Base-by-base conservation (phyloP, 805 yeast genomes). In the Metschnikowia hibisci region DNA sequence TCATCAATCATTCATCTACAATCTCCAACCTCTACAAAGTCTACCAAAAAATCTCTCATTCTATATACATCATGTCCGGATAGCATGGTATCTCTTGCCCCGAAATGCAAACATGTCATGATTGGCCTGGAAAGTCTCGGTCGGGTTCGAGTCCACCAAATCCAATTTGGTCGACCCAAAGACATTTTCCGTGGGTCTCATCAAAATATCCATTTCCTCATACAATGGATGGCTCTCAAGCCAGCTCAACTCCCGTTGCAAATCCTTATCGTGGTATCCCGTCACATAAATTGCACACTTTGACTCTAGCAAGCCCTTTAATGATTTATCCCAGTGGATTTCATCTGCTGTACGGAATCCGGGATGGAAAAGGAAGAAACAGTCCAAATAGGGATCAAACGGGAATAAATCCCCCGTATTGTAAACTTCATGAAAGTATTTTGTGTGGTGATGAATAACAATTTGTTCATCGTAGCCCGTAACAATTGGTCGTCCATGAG, bases 341-440 rank as follows among this genome's bases (percentile, higher is more conserved):
- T 78, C 74, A 57, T 87, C 96, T 11, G 87, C 85, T 6, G 93
- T 84, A 14, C 87, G 82, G 58, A 89, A 78, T 32, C 96, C 96
- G 3, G 99, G 98, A 63, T 91, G 98, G 84, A 91, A 93, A 41
- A 87, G 74, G 77, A 88, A 89, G 66, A 93, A 93, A 22, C 81
- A 80, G 62, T 93, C 99, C 61, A 87, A 76, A 64, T 91, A 93
- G 34, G 99, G 99, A 63, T 93, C 99, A 63, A 90, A 93, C 4
- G 99, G 99, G 81, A 88, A 87, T 63, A 93, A 87, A 66, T 91
- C 97, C 56, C 90, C 93, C 38, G 87, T 82, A 56, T 89, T 89
- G 66, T 93, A 96, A 48, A 85, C 74, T 31, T 85, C 91, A 60
- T 89, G 88, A 80, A 93, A 93, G 64, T 84, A 90, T 56, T 87